Conservation (phyloP, 2,329 filamentous ascomycete species). For the Trichoderma lentiforme region DNA sequence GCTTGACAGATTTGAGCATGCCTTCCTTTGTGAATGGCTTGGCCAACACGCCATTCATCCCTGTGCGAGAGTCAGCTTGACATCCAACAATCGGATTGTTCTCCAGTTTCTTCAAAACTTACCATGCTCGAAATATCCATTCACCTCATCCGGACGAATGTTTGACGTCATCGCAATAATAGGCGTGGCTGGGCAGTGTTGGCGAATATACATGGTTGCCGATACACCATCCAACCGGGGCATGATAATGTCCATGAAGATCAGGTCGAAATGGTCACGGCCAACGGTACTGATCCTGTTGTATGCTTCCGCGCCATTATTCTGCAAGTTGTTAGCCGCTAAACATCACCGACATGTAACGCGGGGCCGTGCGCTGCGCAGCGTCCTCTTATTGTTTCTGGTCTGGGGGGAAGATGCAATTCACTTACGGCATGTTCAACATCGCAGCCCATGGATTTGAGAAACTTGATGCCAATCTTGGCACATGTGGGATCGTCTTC, state of each 20-base stretch:
- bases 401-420: not conserved
- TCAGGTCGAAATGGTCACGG: conserved; percentile 57
- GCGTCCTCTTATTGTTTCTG: no score
- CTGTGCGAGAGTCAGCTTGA: conserved; percentile 43
- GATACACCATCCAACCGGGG: conserved; percentile 92
- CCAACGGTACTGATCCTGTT: conserved; percentile 65
- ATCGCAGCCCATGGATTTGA: conserved; percentile 61
- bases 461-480: conserved; percentile 65
- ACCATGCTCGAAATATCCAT: conserved; percentile 97
- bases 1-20: conserved; percentile 80
- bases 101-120: conserved; percentile 37
- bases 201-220: conserved; percentile 87
- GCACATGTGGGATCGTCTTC: conserved; percentile 73
- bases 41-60: conserved; percentile 95
- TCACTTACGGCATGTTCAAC: conserved; percentile 63
- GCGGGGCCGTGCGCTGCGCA: not conserved
- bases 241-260: conserved; percentile 97
- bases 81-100: not conserved
- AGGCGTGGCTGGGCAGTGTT: conserved; percentile 76
- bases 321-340: conserved; percentile 24
- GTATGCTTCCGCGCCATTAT: conserved; percentile 86
- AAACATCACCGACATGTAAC: not conserved
- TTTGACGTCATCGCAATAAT: conserved; percentile 99
- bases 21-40: conserved; percentile 94
- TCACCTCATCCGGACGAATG: conserved; percentile 92